These are phyloP conservation scores for Phytopythium mirpurense DNA, from an alignment of 352 stramenopile genomes.

Conservation along the genomic window DNA sequence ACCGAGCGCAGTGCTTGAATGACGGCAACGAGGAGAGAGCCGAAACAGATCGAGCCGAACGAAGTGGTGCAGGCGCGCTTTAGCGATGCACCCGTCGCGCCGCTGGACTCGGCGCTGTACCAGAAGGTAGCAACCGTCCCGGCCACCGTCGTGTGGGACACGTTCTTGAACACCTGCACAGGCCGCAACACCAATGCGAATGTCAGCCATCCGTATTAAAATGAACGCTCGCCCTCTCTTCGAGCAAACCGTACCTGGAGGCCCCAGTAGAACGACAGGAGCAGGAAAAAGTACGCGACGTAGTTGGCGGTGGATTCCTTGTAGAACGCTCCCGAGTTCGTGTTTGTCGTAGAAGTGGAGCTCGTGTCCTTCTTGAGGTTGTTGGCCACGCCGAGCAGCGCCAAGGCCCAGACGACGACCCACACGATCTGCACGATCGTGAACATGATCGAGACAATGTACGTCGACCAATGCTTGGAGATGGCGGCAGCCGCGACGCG, in stretches of 20 bases:
- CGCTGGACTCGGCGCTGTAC: conserved; percentile 85
- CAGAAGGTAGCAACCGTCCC: conserved; percentile 95
- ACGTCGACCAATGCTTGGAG: conserved; percentile 85
- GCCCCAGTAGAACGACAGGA: conserved; percentile 94
- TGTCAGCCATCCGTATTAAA: background rate
- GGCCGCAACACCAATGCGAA: background rate
- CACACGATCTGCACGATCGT: conserved; percentile 89
- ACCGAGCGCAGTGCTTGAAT: conserved; percentile 85
- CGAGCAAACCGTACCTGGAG: conserved; percentile 44
- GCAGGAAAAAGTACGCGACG: conserved; percentile 37
- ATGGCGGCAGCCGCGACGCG: conserved; percentile 85
- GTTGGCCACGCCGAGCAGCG: conserved; percentile 85
- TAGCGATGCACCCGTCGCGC: conserved; percentile 82
- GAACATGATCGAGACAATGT: conserved; percentile 82
- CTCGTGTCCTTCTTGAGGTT: conserved; percentile 50
- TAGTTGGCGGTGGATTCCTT: conserved; percentile 30
- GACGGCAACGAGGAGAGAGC: conserved; percentile 92
- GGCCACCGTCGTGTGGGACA: conserved; percentile 90
- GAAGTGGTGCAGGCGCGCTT: conserved; percentile 86
- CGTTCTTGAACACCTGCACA: conserved; percentile 83
- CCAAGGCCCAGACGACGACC: conserved; percentile 86
- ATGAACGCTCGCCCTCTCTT: background rate
- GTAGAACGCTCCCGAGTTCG: conserved; percentile 17
- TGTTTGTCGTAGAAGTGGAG: conserved; percentile 6
- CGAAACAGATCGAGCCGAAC: conserved; percentile 95